Conservation (phyloP, 345 rosid genomes). For the Clarkia xantiana region DNA sequence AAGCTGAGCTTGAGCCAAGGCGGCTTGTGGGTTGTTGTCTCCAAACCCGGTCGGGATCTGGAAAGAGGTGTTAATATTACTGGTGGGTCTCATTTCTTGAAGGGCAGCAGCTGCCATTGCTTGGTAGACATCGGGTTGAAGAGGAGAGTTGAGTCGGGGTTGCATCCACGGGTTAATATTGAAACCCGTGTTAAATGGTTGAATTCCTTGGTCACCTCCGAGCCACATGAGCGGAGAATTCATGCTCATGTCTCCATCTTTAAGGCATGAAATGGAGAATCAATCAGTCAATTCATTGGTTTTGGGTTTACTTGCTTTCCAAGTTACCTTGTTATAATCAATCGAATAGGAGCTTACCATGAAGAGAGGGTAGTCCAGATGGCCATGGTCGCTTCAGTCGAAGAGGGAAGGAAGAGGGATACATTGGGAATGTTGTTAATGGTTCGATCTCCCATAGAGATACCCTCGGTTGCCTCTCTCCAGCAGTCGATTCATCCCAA, state of each 20-base stretch:
- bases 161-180: slow-evolving; percentile 29
- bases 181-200: slow-evolving; percentile 22
- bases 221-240: slow-evolving; percentile 35
- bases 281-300: no score
- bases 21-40: slow-evolving; percentile 2
- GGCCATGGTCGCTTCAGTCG: slow-evolving; percentile 35
- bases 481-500: slow-evolving; percentile 46
- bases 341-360: slow-evolving; percentile 12
- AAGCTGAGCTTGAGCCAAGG: slow-evolving; percentile 17
- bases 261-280: slow-evolving; percentile 11
- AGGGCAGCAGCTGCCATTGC: slow-evolving; percentile 41
- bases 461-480: slow-evolving; percentile 40
- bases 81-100: slow-evolving; percentile 29
- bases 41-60: slow-evolving; percentile 3
- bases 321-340: no score
- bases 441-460: slow-evolving; percentile 46
- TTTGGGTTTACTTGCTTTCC: no score
- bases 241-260: slow-evolving; percentile 24
- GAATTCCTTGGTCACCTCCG: slow-evolving; percentile 32
- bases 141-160: slow-evolving; percentile 18
- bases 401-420: slow-evolving; percentile 32
- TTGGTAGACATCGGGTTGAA: slow-evolving; percentile 31
- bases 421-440: slow-evolving; percentile 35
- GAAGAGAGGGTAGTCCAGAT: slow-evolving; percentile 29
- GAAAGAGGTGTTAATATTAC: slow-evolving; percentile 15